These are phyloP conservation scores for Xylaria bambusicola DNA, from an alignment of 495 filamentous ascomycete genomes.

Conservation along the genomic window DNA sequence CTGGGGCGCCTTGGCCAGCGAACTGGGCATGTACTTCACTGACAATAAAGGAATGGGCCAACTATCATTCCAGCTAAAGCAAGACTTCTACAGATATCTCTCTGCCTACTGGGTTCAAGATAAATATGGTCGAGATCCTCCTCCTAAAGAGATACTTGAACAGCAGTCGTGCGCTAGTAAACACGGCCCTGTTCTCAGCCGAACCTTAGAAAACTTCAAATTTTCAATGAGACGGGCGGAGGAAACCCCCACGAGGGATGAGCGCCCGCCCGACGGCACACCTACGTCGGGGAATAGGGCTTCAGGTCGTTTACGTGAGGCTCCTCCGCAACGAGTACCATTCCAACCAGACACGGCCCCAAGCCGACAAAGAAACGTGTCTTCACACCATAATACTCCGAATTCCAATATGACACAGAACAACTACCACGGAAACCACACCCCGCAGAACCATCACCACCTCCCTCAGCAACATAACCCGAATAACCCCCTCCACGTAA, in stretches of 20 bases:
- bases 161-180: conserved; percentile 53
- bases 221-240: conserved; percentile 50
- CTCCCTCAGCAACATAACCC: conserved; percentile 34
- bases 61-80: conserved; percentile 75
- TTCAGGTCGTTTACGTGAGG: conserved; percentile 72
- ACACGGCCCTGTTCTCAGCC: conserved; percentile 71
- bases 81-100: conserved; percentile 79
- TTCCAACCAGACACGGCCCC: conserved; percentile 75
- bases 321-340: conserved; percentile 75
- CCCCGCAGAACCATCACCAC: conserved; percentile 30
- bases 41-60: conserved; percentile 66
- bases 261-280: conserved; percentile 62
- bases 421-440: conserved; percentile 33
- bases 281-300: conserved; percentile 59
- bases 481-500: conserved; percentile 28
- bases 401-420: conserved; percentile 31
- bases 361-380: conserved; percentile 59
- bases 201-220: conserved; percentile 73
- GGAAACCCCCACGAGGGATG: conserved; percentile 63
- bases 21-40: conserved; percentile 58
- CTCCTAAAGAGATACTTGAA: conserved; percentile 80
- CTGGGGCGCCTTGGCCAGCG: conserved; percentile 71
- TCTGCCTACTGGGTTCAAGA: conserved; percentile 78
- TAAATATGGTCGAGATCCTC: conserved; percentile 71
- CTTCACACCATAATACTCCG: conserved; percentile 46